A percentile compares a stretch with the other conserved stretches of the same genome.
Evolutionary conservation across 1,284 basidiomycete species (phyloP).

Genomic region (Porogramme epimiltina): DNA sequence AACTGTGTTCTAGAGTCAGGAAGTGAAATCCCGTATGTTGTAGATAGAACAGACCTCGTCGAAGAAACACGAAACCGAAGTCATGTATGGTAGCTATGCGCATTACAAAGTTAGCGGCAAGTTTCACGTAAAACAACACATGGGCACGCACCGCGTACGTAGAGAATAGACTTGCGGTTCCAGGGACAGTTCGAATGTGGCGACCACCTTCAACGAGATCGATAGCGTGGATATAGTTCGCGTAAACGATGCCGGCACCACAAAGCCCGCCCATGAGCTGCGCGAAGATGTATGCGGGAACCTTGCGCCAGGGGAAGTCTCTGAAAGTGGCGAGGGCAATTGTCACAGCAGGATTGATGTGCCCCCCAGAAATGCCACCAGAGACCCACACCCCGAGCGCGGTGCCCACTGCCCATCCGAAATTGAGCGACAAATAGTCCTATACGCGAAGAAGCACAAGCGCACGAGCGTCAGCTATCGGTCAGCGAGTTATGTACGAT

Average conservation of each 20-base stretch:
- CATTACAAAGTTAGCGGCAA: neutral
- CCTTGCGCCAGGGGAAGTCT: constrained; percentile 79
- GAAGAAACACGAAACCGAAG: constrained; percentile 60
- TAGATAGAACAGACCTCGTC: constrained; percentile 47
- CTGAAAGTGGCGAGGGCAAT: constrained; percentile 69
- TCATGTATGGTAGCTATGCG: constrained; percentile 57
- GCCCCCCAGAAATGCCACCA: constrained; percentile 71
- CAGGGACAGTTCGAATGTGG: constrained; percentile 58
- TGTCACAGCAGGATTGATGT: constrained; percentile 82
- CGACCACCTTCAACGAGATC: constrained; percentile 66
- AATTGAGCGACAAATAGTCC: constrained; percentile 59
- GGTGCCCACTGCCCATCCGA: constrained; percentile 70
- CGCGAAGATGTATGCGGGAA: constrained; percentile 69
- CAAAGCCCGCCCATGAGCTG: constrained; percentile 73
- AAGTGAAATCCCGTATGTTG: neutral
- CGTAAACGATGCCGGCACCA: constrained; percentile 72
- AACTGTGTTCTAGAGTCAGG: constrained; percentile 38
- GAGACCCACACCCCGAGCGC: constrained; percentile 71
- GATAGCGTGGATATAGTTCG: constrained; percentile 78
- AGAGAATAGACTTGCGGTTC: constrained; percentile 71
- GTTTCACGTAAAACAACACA: neutral
- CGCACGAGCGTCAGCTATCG: constrained; percentile 4
- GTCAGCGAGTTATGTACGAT: neutral
- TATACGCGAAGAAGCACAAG: constrained; percentile 27
- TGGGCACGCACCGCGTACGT: constrained; percentile 63